These are phyloP conservation scores for Psidium guajava DNA, from an alignment of 345 rosid genomes.

Conservation along the genomic window DNA sequence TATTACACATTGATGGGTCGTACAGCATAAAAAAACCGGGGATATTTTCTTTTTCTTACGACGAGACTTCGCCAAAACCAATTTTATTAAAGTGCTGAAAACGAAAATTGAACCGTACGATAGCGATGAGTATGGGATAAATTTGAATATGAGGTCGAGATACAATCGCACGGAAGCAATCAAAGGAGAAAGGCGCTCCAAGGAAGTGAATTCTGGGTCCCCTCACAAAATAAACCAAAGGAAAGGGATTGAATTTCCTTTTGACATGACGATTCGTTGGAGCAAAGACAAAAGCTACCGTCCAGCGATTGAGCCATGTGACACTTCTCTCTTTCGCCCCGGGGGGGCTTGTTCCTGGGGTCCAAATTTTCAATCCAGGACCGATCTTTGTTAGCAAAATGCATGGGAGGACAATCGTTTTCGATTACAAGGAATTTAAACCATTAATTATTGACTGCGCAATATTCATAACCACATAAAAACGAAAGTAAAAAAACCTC, in stretches of 20 bases:
- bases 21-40: background rate
- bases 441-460: background rate
- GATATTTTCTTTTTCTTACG: background rate
- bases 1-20: background rate
- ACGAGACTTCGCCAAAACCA: background rate
- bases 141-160: background rate
- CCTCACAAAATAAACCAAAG: background rate
- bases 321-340: background rate
- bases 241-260: background rate
- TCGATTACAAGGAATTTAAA: background rate
- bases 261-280: background rate
- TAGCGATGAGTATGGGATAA: background rate
- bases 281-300: background rate
- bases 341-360: too few species aligned
- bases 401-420: background rate
- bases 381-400: background rate
- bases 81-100: background rate
- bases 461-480: too few species aligned
- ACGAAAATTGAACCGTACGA: background rate
- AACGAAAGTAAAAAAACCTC: background rate
- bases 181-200: background rate
- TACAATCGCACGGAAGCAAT: background rate
- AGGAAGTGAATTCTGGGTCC: background rate
- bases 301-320: background rate
- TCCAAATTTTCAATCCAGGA: too few species aligned